phyloP scores from a whole-genome alignment of 345 rosid genomes.

The Rhizophora apiculata region DNA sequence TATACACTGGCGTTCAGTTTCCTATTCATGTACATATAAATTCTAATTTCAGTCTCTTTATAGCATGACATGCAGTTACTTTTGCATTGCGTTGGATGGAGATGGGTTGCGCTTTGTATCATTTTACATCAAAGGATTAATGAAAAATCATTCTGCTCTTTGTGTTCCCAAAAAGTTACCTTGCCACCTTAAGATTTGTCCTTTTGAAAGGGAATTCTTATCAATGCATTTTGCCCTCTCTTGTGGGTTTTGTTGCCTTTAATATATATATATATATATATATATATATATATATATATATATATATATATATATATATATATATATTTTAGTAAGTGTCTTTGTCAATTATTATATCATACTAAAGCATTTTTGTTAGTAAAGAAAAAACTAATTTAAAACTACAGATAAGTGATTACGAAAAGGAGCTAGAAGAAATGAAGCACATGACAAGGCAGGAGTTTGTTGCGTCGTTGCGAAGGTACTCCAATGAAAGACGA shows the following conservation, averaged over 20 bases:
- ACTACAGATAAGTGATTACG: slow-evolving; percentile 27
- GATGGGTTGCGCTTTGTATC: too few relatives aligned
- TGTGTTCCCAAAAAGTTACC: slow-evolving; percentile 20
- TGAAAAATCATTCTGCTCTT: neutral
- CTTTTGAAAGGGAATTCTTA: neutral
- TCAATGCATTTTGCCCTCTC: too few relatives aligned
- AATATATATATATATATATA: too few relatives aligned
- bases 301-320: too few relatives aligned
- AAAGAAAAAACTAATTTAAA: neutral
- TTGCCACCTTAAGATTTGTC: slow-evolving; percentile 8
- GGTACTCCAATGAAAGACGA: slow-evolving; percentile 2
- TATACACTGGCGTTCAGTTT: too few relatives aligned
- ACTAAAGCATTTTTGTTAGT: neutral
- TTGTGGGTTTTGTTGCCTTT: too few relatives aligned
- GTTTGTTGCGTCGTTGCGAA: slow-evolving; percentile 28
- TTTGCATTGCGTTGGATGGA: slow-evolving; percentile 2
- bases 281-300: too few relatives aligned
- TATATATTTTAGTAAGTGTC: slow-evolving; percentile 7
- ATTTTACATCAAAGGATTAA: too few relatives aligned
- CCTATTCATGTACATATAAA: too few relatives aligned
- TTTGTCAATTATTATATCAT: slow-evolving; percentile 7
- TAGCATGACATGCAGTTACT: slow-evolving; percentile 8
- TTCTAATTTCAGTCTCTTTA: neutral
- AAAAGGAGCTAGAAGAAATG: slow-evolving; percentile 19
- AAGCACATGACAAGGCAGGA: slow-evolving; percentile 34